A percentile compares a stretch with the other conserved stretches of the same genome.
phyloP scores from a whole-genome alignment of 1,139 yeast genomes.

The Hemisphaericaspora xylofermentans region DNA sequence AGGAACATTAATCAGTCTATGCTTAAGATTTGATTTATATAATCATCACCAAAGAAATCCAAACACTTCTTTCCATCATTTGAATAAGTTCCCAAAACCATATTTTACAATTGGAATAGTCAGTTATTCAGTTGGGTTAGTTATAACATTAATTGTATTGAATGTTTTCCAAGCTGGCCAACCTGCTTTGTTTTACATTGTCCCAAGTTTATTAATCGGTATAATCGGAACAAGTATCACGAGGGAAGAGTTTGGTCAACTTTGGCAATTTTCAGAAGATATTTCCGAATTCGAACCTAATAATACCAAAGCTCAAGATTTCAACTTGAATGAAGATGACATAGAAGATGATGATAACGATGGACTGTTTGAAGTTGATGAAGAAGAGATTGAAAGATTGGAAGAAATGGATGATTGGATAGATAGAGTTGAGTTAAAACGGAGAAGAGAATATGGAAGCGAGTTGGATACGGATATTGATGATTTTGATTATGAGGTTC shows the following conservation, averaged over 20 bases:
- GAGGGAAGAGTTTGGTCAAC: slow-evolving; percentile 38
- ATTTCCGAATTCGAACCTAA: slow-evolving; percentile 18
- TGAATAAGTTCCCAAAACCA: slow-evolving; percentile 36
- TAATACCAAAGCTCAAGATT: not conserved
- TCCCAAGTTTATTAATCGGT: slow-evolving; percentile 36
- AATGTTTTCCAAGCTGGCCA: slow-evolving; percentile 48
- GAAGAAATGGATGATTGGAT: slow-evolving; percentile 6
- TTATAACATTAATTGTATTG: slow-evolving; percentile 41
- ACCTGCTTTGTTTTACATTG: slow-evolving; percentile 66
- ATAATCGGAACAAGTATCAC: slow-evolving; percentile 5
- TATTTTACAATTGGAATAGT: slow-evolving; percentile 45
- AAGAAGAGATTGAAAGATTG: slow-evolving; percentile 1
- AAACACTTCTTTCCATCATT: slow-evolving; percentile 36
- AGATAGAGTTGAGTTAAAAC: slow-evolving; percentile 2
- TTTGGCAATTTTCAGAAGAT: slow-evolving; percentile 31
- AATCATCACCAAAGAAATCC: slow-evolving; percentile 26
- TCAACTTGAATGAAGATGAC: slow-evolving; percentile 12
- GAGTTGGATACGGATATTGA: slow-evolving; percentile 17
- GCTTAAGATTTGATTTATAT: slow-evolving; percentile 50
- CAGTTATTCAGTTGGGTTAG: slow-evolving; percentile 47
- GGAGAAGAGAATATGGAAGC: not conserved
- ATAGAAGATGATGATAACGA: slow-evolving; percentile 18
- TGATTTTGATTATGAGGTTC: slow-evolving; percentile 15
- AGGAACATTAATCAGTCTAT: slow-evolving; percentile 48
- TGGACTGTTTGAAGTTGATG: slow-evolving; percentile 8